Base-by-base conservation (phyloP, 1,139 yeast species). In the Zygoascus hellenicus region DNA sequence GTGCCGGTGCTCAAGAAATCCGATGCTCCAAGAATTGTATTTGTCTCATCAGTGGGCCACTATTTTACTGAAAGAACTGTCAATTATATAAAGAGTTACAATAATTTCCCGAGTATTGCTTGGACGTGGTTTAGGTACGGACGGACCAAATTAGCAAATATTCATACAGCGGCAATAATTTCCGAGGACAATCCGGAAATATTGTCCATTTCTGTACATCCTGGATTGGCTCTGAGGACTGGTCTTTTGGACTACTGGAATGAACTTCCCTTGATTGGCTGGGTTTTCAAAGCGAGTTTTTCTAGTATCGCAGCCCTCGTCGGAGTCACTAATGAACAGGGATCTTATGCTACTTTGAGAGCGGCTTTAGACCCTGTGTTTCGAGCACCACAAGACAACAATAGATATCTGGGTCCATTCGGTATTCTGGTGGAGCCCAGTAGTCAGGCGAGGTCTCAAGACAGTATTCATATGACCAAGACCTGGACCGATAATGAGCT, bases 51-150 rank as follows among this genome's bases (percentile, higher is more conserved):
- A 1, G 66, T 84, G 15, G 87, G 85, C 1, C 95, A 87, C 62
- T 70, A 73, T 52, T 62, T 84, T 45, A 78, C 80, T 31, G 61
- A 77, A 32, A 66, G 65, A 38, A 75, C 76, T 55, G 77, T 81
- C 59, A 67, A 70, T 43, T 66, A 83, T 60, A 67, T 70, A 50
- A 69, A 72, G 47, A 69, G 70, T n/a, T 81, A 81, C 64, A 71
- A 83, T 54, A 74, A 73, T 58, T 62, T 60, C 38, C 96, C 96
- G 2, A 76, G 81, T 56, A 70, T 81, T 32, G 40, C 85, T 1
- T 86, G 83, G 65, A 81, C 92, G 1, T 82, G 92, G 84, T 68
- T 86, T 49, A 70, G 96, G 39, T 89, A 85, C 58, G 90, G 88
- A 0, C 69, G 81, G 66, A 85, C 95, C 10, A 88, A 88, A 61